phyloP scores from a whole-genome alignment of 202 grass and related monocot species.

The Carex arenaria region DNA sequence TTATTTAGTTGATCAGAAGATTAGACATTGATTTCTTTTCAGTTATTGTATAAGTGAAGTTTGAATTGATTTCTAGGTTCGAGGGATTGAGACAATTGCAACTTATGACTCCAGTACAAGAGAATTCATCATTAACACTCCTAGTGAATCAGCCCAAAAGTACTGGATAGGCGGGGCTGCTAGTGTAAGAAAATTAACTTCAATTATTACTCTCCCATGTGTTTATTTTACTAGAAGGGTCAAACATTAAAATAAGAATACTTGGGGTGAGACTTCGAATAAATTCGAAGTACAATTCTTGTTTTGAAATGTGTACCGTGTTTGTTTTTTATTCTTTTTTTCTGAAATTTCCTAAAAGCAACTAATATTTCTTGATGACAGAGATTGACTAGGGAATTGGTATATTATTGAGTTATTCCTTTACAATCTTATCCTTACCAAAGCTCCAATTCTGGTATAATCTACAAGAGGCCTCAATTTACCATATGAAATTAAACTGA shows the following conservation, averaged over 20 bases:
- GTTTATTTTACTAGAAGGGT: not conserved
- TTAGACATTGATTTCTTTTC: conserved; percentile 10
- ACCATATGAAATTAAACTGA: not conserved
- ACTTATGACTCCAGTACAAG: conserved; percentile 70
- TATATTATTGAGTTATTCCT: not conserved
- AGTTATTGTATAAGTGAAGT: not conserved
- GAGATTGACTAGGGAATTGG: not conserved
- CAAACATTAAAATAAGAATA: not conserved
- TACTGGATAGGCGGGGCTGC: conserved; percentile 99
- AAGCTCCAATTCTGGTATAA: not conserved
- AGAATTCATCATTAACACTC: conserved; percentile 91
- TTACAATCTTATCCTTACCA: not conserved
- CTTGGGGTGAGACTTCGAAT: not conserved
- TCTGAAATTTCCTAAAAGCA: not conserved
- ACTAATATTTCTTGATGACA: not conserved
- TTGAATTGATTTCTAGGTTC: conserved; percentile 48
- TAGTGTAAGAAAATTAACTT: conserved; percentile 47
- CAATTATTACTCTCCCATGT: not conserved
- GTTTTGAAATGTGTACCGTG: not conserved
- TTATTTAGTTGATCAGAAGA: not conserved
- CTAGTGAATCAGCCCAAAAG: conserved; percentile 96
- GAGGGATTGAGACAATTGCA: conserved; percentile 89
- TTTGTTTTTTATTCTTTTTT: not conserved
- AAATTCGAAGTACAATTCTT: not conserved
- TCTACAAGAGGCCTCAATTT: not conserved